Conservation (phyloP, 352 stramenopile species). For the Thalassiosira exigua region DNA sequence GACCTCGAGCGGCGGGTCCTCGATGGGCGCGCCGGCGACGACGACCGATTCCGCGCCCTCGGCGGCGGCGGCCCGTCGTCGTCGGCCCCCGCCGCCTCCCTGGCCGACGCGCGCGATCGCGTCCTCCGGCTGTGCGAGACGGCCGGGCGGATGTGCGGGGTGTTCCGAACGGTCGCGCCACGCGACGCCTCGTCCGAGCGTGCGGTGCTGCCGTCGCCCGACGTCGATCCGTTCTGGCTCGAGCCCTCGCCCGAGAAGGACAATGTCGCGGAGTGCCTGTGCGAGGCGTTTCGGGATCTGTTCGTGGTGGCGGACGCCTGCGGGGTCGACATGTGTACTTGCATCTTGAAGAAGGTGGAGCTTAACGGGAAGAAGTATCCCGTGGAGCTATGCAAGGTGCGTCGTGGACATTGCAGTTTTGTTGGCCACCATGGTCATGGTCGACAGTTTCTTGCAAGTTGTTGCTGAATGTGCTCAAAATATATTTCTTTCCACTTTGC, state of each 20-base stretch:
- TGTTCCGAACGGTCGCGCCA: slow-evolving; percentile 23
- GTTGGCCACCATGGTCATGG: no score
- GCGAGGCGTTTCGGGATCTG: slow-evolving; percentile 53
- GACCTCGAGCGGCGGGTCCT: neutral
- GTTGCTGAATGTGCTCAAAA: no score
- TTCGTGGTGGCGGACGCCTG: slow-evolving; percentile 63
- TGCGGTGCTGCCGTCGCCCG: neutral
- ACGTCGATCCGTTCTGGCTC: slow-evolving; percentile 3
- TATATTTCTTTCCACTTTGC: no score
- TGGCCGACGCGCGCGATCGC: slow-evolving; percentile 30
- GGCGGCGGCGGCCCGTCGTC: neutral
- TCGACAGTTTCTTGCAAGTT: no score
- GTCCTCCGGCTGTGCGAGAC: slow-evolving; percentile 39
- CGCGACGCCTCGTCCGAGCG: slow-evolving; percentile 11
- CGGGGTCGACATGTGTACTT: slow-evolving; percentile 89
- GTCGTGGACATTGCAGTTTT: slow-evolving; percentile 13
- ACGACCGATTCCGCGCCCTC: neutral
- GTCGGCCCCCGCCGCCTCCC: neutral
- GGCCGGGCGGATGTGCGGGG: slow-evolving; percentile 23
- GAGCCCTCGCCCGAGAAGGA: slow-evolving; percentile 1
- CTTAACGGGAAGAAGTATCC: slow-evolving; percentile 83
- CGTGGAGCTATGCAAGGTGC: slow-evolving; percentile 79
- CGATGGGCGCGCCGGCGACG: neutral
- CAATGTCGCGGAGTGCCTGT: slow-evolving; percentile 15
- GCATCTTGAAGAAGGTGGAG: slow-evolving; percentile 92